phyloP scores from a whole-genome alignment of 257 asterid species.

The Marsdenia floribunda region DNA sequence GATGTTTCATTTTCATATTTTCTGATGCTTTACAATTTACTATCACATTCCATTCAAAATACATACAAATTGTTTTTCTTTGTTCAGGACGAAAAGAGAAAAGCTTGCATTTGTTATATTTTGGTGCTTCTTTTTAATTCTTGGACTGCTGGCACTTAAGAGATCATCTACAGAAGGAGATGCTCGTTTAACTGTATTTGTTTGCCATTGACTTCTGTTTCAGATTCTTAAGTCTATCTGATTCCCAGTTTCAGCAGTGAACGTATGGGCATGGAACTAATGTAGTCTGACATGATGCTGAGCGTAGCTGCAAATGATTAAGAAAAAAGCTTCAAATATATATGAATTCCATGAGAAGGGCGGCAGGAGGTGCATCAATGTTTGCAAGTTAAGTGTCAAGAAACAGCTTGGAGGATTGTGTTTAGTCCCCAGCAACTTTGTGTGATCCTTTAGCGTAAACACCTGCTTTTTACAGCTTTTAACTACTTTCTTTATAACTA shows the following conservation, averaged over 20 bases:
- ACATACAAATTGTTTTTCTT: neutral
- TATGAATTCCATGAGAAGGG: neutral
- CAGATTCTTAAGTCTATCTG: neutral
- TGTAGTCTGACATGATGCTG: neutral
- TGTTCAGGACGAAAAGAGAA: neutral
- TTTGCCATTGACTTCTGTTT: neutral
- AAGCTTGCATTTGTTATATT: neutral
- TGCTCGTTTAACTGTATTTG: neutral
- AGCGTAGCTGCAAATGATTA: neutral
- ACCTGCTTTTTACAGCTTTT: neutral
- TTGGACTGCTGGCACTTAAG: neutral
- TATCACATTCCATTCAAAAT: neutral
- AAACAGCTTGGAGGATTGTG: neutral
- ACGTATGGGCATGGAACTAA: neutral
- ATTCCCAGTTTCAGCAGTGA: neutral
- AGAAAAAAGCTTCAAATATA: neutral
- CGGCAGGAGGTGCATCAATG: neutral
- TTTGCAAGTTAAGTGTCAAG: neutral
- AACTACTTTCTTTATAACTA: neutral
- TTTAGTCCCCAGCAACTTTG: neutral
- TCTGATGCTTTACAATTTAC: neutral
- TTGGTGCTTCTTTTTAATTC: neutral
- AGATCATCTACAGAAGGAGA: neutral
- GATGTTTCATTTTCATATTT: neutral
- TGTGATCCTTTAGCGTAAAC: neutral